Conservation (phyloP, 306 rosid species). For the Sophora flavescens region DNA sequence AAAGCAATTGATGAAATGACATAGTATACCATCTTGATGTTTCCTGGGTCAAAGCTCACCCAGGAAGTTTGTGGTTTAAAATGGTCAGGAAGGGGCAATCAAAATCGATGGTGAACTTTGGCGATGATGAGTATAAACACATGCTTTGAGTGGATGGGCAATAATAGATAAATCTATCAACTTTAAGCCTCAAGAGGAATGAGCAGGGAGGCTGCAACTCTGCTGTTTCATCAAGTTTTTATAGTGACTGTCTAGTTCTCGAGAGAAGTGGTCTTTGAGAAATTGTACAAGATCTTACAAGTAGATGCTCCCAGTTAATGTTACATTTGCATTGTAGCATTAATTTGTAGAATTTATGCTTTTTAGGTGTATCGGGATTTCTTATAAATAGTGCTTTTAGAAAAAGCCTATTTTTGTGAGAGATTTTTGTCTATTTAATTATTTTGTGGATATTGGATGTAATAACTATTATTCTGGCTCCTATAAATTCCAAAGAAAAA, state of each 20-base stretch:
- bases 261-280: conserved; percentile 51
- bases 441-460: conserved; percentile 20
- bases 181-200: conserved; percentile 94
- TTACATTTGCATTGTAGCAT: conserved; percentile 33
- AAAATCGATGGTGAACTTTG: too few relatives aligned
- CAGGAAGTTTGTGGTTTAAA: too few relatives aligned
- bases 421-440: conserved; percentile 13
- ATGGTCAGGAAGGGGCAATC: too few relatives aligned
- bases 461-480: neutral
- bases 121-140: too few relatives aligned
- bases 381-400: conserved; percentile 21
- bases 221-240: conserved; percentile 89
- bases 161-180: conserved; percentile 76
- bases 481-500: neutral
- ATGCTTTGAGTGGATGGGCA: too few relatives aligned
- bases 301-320: conserved; percentile 31
- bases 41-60: too few relatives aligned
- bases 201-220: conserved; percentile 86
- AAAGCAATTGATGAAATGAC: too few relatives aligned
- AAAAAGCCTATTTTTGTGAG: conserved; percentile 43
- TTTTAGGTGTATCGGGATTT: too few relatives aligned
- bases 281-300: conserved; percentile 51
- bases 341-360: conserved; percentile 43
- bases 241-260: conserved; percentile 69
- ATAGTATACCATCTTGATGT: too few relatives aligned